Percentiles rank a stretch among this genome's conserved stretches.
Evolutionary conservation across 129 eudicot genomes (phyloP).

Genomic region (Centrapalus pauciflorus): DNA sequence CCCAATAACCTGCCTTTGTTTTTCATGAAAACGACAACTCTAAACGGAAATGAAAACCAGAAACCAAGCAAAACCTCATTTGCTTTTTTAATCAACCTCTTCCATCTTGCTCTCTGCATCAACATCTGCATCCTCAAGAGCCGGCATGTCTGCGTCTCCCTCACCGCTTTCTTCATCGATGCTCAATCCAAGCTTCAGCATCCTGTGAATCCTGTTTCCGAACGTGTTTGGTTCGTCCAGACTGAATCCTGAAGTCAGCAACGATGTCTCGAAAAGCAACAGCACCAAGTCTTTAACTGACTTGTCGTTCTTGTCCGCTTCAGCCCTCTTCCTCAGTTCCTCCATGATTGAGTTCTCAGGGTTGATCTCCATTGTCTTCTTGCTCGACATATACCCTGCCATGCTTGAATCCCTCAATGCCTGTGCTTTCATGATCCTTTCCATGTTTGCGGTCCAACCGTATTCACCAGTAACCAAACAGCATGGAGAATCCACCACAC

Average conservation of each 20-base stretch:
- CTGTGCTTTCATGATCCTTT: slow-evolving; percentile 32
- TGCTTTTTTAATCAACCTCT: slow-evolving; percentile 30
- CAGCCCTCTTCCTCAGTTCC: slow-evolving; percentile 38
- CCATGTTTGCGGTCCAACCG: slow-evolving; percentile 50
- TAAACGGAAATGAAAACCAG: too few relatives aligned
- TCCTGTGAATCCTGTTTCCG: slow-evolving; percentile 38
- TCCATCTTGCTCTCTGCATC: slow-evolving; percentile 46
- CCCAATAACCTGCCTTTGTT: too few relatives aligned
- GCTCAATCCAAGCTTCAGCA: slow-evolving; percentile 46
- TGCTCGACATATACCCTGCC: slow-evolving; percentile 44
- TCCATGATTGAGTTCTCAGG: slow-evolving; percentile 44
- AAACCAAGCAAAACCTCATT: too few relatives aligned
- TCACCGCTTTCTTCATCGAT: slow-evolving; percentile 35
- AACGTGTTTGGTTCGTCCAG: slow-evolving; percentile 45
- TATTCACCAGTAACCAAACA: slow-evolving; percentile 48
- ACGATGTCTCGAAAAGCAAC: slow-evolving; percentile 39
- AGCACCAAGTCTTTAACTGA: slow-evolving; percentile 43
- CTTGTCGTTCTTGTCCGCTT: slow-evolving; percentile 45
- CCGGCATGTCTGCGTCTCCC: slow-evolving; percentile 24
- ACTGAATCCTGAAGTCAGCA: slow-evolving; percentile 41
- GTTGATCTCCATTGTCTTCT: slow-evolving; percentile 51
- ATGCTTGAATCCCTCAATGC: slow-evolving; percentile 43
- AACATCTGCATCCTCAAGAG: slow-evolving; percentile 30
- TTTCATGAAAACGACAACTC: too few relatives aligned
- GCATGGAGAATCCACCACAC: slow-evolving; percentile 49